phyloP scores from a whole-genome alignment of 1,139 yeast genomes.

The Kodamaea sp. region DNA sequence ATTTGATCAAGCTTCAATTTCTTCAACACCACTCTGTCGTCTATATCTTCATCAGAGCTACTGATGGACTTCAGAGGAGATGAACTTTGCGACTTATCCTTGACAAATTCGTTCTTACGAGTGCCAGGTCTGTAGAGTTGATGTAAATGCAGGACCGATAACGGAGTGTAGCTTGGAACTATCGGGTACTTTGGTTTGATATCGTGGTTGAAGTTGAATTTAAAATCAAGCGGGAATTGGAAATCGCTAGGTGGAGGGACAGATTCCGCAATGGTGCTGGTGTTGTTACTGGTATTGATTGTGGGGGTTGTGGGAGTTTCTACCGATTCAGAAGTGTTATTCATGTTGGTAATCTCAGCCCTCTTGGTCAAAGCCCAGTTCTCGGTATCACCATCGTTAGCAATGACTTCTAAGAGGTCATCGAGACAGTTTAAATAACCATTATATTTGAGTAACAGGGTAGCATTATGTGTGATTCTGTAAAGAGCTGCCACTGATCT shows the following conservation, averaged over 20 bases:
- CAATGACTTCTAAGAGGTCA: conserved; percentile 51
- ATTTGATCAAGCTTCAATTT: conserved; percentile 9
- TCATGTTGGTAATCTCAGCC: conserved; percentile 42
- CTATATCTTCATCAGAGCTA: conserved; percentile 9
- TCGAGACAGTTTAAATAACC: conserved; percentile 62
- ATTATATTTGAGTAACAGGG: conserved; percentile 42
- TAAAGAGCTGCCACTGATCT: conserved; percentile 64
- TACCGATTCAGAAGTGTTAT: conserved; percentile 7
- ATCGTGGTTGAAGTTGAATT: conserved; percentile 36
- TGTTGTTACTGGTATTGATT: conserved; percentile 4
- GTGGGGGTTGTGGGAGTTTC: conserved; percentile 2
- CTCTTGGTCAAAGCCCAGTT: conserved; percentile 53
- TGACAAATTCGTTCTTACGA: conserved; percentile 1
- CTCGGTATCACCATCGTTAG: conserved; percentile 51
- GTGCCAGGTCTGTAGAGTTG: conserved; percentile 1
- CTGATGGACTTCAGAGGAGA: conserved; percentile 10
- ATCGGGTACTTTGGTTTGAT: conserved; percentile 38
- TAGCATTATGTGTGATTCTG: conserved; percentile 50
- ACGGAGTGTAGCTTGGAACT: conserved; percentile 47
- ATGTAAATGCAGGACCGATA: conserved; percentile 31
- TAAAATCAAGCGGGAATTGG: conserved; percentile 36
- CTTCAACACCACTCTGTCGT: conserved; percentile 7
- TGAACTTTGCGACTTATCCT: conserved; percentile 3
- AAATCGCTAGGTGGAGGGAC: conserved; percentile 13
- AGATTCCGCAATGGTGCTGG: conserved; percentile 2